Percentiles rank a stretch among this genome's conserved stretches.
These are phyloP conservation scores for Alternaria ventricosa DNA, from an alignment of 2,329 filamentous ascomycete genomes.

Conservation along the genomic window DNA sequence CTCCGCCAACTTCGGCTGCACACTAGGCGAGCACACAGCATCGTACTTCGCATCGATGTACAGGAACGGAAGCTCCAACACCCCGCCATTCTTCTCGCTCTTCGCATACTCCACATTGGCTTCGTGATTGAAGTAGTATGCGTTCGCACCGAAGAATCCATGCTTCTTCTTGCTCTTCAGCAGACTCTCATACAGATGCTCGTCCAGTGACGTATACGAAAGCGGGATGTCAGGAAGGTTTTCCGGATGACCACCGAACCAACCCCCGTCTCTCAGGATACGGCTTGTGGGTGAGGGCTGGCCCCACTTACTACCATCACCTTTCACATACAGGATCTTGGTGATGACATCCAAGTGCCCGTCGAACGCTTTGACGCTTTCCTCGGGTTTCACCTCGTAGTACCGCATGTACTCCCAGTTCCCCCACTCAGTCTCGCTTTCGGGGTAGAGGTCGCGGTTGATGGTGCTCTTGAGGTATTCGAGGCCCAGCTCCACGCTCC, in stretches of 20 bases:
- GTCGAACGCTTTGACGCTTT: constrained; percentile 28
- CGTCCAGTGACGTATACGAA: constrained; percentile 35
- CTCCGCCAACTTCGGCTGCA: constrained; percentile 43
- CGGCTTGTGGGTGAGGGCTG: constrained; percentile 30
- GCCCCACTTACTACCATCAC: constrained; percentile 28
- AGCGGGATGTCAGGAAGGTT: constrained; percentile 40
- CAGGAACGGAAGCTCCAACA: constrained; percentile 47
- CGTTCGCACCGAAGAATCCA: constrained; percentile 49
- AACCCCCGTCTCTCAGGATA: constrained; percentile 35
- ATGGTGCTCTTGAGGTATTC: constrained; percentile 44
- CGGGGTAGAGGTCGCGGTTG: constrained; percentile 56
- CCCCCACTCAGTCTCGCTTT: constrained; percentile 49
- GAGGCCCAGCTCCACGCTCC: constrained; percentile 51
- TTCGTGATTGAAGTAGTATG: constrained; percentile 55
- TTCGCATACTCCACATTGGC: constrained; percentile 52
- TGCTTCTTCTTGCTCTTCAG: constrained; percentile 49
- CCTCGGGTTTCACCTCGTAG: constrained; percentile 35
- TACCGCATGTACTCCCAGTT: constrained; percentile 47
- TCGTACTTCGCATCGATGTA: constrained; percentile 52
- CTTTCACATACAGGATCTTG: constrained; percentile 31
- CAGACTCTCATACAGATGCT: constrained; percentile 34
- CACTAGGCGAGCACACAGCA: constrained; percentile 38
- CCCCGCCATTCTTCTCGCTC: constrained; percentile 45
- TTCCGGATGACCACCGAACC: constrained; percentile 38
- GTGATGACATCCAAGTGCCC: constrained; percentile 29